Evolutionary conservation across 352 stramenopile species (phyloP), one percentile per base, ranked within the genome.

Genomic region (Phytopythium ostracodes): DNA sequence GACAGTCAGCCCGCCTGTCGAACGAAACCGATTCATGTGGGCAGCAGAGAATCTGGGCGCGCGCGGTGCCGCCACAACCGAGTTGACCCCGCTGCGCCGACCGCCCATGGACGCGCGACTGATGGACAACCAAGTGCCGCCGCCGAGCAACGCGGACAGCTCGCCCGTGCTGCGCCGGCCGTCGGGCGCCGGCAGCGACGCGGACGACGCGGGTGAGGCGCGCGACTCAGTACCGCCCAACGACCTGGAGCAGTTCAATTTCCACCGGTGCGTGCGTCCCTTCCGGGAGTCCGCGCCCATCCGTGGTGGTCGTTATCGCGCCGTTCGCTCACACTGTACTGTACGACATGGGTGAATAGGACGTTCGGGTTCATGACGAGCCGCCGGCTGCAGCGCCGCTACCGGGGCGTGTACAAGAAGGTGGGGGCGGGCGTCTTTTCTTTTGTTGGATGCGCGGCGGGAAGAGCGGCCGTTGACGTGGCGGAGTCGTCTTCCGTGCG

Each of bases 281-380:
- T 54, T 25, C 18, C 27, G 14, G 12, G 50, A 43, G 35, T 43
- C 36, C 35, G 35, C 55, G 24, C 18, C 47, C 58, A 54, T 62
- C 60, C 54, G 20, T 24, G 64, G 22, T 62, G 14, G 43, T 31
- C 40, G 29, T 50, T 33, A 20, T 46, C 51, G 20, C 18, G 42
- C 11, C 2, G 8, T 15, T 44, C n/a, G 8, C 40, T 18, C 40
- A 22, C 18, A 47, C 18, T 2, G 2, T 24, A 20, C 6, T 47
- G 40, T 18, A 15, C 15, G 15, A 7, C 33, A 38, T 10, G 7
- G 6, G 33, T 38, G 33, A 9, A 10, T 62, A 89, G 70, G 50
- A 72, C 77, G 29, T 85, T 88, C 53, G 73, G 68, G 20, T 55
- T 85, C 42, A 88, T 88, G 76, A 84, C 73, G 12, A 76, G 79